Evolutionary conservation across 2,329 filamentous ascomycete species (phyloP), one percentile per base, ranked within the genome.

Genomic region (Teratosphaeriaceae sp.): DNA sequence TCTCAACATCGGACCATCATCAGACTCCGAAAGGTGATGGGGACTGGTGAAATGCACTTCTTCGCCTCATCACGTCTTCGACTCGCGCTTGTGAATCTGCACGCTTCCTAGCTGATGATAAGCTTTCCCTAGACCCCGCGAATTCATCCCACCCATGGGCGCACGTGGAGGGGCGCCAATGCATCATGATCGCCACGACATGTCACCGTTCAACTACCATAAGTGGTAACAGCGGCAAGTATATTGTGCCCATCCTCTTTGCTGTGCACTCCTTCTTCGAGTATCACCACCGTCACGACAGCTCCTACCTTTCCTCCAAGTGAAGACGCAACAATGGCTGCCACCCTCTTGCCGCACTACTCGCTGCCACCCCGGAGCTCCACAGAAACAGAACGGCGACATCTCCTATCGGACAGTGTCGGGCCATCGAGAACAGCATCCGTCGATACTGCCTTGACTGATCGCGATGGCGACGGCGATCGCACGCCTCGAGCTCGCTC

Each of bases 381-480:
- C 13, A 42, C 31, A 13, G 61, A 61, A 12, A 70, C 73, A n/a
- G 69, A 70, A 5, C 47, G 46, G 5, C 42, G 49, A n/a, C 38
- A 52, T 27, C 49, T 52, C n/a, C 48, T 53, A 19, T 37, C 50
- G 8, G 44, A 47, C 38, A 47, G 43, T 38, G 23, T 52, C 13
- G 43, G 40, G 2, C 43, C 45, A 3, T 54, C 51, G 11, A 35
- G 43, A 12, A 31, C 47, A 9, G 43, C 46, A 6, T 50, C 47
- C 8, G 29, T 43, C n/a, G 66, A 66, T n/a, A 69, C 70, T 3
- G 65, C 69, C 20, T 65, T 66, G n/a, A 68, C 69, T 5, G 65
- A 69, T 6, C 62, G 70, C 6, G 65, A 69, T 6, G 62, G 70
- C 2, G 70, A 75, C 6, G 68, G 69, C n/a, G 69, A 73, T 5